Base-by-base conservation (phyloP, 306 rosid species). In the Begonia loranthoides region DNA sequence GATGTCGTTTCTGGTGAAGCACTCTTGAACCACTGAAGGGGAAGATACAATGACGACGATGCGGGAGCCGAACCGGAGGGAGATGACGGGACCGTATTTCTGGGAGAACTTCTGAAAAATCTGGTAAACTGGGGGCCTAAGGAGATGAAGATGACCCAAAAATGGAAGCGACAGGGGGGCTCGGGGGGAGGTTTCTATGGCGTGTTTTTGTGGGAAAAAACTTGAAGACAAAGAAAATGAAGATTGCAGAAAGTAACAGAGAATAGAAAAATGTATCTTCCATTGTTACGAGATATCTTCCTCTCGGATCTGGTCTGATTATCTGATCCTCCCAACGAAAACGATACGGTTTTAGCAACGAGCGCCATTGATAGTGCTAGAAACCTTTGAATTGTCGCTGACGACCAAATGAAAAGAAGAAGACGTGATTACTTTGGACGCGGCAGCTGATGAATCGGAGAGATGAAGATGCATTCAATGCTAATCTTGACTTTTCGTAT, bases 1-100 rank as follows among this genome's bases (percentile, higher is more conserved):
- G 52, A 75, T 34, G 64, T 86, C 88, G 66, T 82, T 81, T 49
- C 64, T 79, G 36, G 81, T 79, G 73, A 86, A 86, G 45, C 93
- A 82, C 36, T 86, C 93, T 60, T 82, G 79, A 0, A 45, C 81
- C 0, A 61, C 57, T 0, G 78, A 24, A 0, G 81, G 36, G 0
- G 95, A 79, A 0, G 93, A 76, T 12, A 86, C 76, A 13, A 79
- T 61, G 0, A 71, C 73, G 1, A 52, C 69, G 39, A 61, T 59
- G 12, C 24, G 62, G 3, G 75, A 68, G 5, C 75, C 75, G 2
- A 68, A 50, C 44, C 68, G 50, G 48, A 73, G 69, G 5, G 71
- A 56, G 49, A 19, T 41, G 40, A 48, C 41, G 53, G 47, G 77
- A 34, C 93, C 87, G 5, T 82, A 64, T 33, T 64, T 68, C 9